Evolutionary conservation across 2,329 filamentous ascomycete genomes (phyloP), one percentile per base, ranked within the genome.

Genomic region (Phoma sp.): DNA sequence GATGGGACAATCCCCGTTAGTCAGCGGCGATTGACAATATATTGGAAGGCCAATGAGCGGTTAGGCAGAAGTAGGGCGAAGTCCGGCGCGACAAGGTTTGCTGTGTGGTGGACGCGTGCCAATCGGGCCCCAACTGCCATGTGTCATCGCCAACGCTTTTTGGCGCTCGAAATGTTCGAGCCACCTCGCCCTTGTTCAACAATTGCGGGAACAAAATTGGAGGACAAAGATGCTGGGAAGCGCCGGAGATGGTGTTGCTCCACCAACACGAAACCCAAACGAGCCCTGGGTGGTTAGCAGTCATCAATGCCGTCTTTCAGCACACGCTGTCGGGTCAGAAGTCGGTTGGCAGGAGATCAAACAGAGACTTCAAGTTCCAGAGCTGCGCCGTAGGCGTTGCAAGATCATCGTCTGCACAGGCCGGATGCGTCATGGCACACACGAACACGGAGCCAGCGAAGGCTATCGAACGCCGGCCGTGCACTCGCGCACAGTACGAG

Each of bases 401-500:
- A 65, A 65, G 69, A 72, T 72, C 63, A 49, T 62, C 69, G 58
- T 62, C 47, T 65, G 61, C 57, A 56, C 40, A 56, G 61, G 55
- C 67, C 62, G 64, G 59, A 67, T 68, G 68, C 68, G 69, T 73
- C 70, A 72, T 71, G 59, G 62, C 57, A 49, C 33, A 48, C 38
- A 43, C 42, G 45, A 48, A 54, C 33, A 54, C 64, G 65, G 54
- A 57, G 58, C 65, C 61, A 66, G 64, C 66, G 62, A 67, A 64
- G 59, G 63, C 68, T 66, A 71, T 72, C 67, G 68, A 72, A 71
- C 69, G 62, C 66, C 65, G 66, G 43, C 69, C 69, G 69, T 68
- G 67, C 69, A 49, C 62, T 56, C 53, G 53, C 58, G 38, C 59
- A 47, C 47, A 54, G 54, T 61, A 64, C 61, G 60, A 67, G 66